Conservation (phyloP, 495 filamentous ascomycete species). For the Xylona heveae region DNA sequence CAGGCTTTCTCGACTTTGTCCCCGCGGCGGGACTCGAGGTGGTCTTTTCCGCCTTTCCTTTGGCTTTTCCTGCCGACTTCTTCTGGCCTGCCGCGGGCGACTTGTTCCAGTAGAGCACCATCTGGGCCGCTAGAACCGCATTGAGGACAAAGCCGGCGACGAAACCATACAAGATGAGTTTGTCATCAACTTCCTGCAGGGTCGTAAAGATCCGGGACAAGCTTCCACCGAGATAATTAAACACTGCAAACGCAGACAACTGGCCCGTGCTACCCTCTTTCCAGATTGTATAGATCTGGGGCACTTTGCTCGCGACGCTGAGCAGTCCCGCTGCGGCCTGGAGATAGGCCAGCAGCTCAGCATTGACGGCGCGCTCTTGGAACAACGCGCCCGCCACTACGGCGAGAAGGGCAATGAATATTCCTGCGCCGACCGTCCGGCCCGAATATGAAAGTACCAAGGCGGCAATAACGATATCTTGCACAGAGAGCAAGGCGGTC, state of each 20-base stretch:
- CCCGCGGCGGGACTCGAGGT: no score
- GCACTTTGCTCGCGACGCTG: constrained; percentile 70
- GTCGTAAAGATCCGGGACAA: constrained; percentile 93
- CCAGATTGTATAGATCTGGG: constrained; percentile 75
- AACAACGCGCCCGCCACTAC: constrained; percentile 38
- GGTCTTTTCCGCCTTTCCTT: constrained; percentile 17
- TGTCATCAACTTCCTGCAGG: constrained; percentile 85
- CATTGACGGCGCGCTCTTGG: constrained; percentile 39
- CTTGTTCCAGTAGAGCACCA: constrained; percentile 92
- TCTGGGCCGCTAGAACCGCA: constrained; percentile 65
- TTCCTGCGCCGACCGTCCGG: constrained; percentile 32
- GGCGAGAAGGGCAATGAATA: constrained; percentile 57
- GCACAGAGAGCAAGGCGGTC: constrained; percentile 69
- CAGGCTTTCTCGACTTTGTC: no score
- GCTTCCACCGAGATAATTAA: constrained; percentile 88
- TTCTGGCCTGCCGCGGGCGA: constrained; percentile 24
- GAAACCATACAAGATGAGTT: constrained; percentile 84
- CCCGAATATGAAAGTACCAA: constrained; percentile 67
- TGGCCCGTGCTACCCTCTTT: constrained; percentile 76
- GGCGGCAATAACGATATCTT: constrained; percentile 74
- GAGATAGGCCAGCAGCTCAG: constrained; percentile 45
- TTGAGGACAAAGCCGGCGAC: constrained; percentile 77
- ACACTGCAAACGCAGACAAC: constrained; percentile 89
- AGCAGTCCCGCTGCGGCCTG: constrained; percentile 73
- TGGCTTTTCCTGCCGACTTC: constrained; percentile 21